phyloP scores from a whole-genome alignment of 371 early-diverging fungal species.

The Mucor lusitanicus region DNA sequence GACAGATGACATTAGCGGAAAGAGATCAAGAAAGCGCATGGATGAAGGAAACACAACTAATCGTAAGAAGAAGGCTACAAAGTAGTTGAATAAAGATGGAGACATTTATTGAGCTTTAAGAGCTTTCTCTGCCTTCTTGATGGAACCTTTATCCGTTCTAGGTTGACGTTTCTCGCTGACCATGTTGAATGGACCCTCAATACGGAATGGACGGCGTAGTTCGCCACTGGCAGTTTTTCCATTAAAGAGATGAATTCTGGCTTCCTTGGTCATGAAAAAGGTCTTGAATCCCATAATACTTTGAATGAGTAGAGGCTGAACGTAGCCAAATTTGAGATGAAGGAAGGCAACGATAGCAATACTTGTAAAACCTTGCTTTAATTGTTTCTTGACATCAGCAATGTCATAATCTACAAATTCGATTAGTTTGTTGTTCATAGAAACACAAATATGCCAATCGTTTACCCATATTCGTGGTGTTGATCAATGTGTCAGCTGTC shows the following conservation, averaged over 20 bases:
- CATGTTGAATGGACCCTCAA: constrained; percentile 62
- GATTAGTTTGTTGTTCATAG: neutral
- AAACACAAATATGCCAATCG: too few species aligned
- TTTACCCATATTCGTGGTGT: constrained; percentile 40
- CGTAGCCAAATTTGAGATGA: constrained; percentile 82
- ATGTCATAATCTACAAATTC: constrained; percentile 71
- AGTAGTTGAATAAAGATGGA: constrained; percentile 6
- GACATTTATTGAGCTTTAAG: constrained; percentile 32
- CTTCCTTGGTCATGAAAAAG: constrained; percentile 42
- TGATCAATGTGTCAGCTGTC: constrained; percentile 31
- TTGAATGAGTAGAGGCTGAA: too few species aligned
- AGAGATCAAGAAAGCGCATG: constrained; percentile 24
- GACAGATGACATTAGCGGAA: constrained; percentile 25
- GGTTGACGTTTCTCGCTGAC: constrained; percentile 36
- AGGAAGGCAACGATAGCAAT: constrained; percentile 72
- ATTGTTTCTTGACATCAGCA: constrained; percentile 65
- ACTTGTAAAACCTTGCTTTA: constrained; percentile 68
- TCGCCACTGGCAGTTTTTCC: constrained; percentile 69
- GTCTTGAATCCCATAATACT: too few species aligned
- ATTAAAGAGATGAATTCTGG: constrained; percentile 67
- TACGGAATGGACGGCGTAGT: constrained; percentile 81
- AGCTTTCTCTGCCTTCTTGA: constrained; percentile 55
- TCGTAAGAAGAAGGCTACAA: constrained; percentile 24
- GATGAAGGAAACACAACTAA: constrained; percentile 17
- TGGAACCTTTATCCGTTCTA: constrained; percentile 41